Conservation (phyloP, 805 yeast species). For the Candida patagonica region DNA sequence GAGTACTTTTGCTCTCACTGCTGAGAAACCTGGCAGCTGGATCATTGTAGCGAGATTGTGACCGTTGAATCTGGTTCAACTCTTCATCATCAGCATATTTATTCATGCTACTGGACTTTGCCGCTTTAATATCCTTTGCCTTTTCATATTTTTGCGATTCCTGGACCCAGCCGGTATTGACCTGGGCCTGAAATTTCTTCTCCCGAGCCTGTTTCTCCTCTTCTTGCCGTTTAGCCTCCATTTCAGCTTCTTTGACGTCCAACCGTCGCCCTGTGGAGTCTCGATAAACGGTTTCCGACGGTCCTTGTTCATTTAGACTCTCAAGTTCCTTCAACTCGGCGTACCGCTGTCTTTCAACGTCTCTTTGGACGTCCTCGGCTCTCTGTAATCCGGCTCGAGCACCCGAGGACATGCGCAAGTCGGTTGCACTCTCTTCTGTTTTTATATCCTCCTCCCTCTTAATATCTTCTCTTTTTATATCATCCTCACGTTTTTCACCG, state of each 20-base stretch:
- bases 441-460: neutral
- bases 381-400: conserved; percentile 38
- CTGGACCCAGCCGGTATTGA: conserved; percentile 18
- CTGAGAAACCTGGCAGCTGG: conserved; percentile 45
- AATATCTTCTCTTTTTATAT: no score
- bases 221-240: conserved; percentile 16
- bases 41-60: conserved; percentile 43
- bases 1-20: conserved; percentile 9
- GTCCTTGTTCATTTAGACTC: conserved; percentile 38
- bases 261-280: conserved; percentile 52
- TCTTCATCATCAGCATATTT: conserved; percentile 32
- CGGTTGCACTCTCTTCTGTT: conserved; percentile 1
- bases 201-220: conserved; percentile 18
- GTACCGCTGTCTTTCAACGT: conserved; percentile 28
- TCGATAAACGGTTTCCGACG: conserved; percentile 43
- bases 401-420: conserved; percentile 12
- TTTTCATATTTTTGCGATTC: conserved; percentile 19
- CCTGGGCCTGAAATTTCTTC: conserved; percentile 12
- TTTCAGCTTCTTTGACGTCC: conserved; percentile 30
- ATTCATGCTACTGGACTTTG: conserved; percentile 15
- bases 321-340: conserved; percentile 18
- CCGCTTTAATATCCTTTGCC: conserved; percentile 27
- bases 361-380: conserved; percentile 33
- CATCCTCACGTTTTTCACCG: no score
- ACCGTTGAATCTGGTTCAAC: conserved; percentile 28